These are phyloP conservation scores for Bremia lactucae DNA, from an alignment of 352 stramenopile species.

Conservation along the genomic window DNA sequence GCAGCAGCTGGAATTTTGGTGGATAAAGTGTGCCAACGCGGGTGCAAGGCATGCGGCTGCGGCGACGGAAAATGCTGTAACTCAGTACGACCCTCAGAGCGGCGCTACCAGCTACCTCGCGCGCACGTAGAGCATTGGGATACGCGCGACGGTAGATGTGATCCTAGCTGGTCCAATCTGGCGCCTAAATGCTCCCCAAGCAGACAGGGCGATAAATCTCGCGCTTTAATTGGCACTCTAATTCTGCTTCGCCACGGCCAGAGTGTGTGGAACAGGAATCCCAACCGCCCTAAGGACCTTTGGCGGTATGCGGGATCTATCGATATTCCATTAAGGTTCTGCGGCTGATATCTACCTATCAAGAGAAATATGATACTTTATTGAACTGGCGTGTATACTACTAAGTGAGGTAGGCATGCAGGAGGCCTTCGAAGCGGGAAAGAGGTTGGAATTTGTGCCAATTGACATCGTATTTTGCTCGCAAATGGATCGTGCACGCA, in stretches of 20 bases:
- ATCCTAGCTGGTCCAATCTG: constrained; percentile 44
- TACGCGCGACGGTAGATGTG: constrained; percentile 38
- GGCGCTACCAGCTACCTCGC: constrained; percentile 58
- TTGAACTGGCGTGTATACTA: neutral
- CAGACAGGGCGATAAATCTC: constrained; percentile 14
- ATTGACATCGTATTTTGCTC: constrained; percentile 82
- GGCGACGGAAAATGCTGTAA: constrained; percentile 71
- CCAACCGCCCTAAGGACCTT: constrained; percentile 48
- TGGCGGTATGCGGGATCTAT: constrained; percentile 80
- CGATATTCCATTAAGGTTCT: constrained; percentile 61
- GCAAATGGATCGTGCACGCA: constrained; percentile 72
- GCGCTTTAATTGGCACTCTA: constrained; percentile 60
- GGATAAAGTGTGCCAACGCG: constrained; percentile 21
- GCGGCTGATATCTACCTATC: neutral
- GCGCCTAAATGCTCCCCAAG: constrained; percentile 18
- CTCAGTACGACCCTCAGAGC: constrained; percentile 40
- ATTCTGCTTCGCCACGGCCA: constrained; percentile 78
- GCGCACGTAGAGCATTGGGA: constrained; percentile 68
- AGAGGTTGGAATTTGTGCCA: constrained; percentile 61
- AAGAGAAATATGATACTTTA: neutral
- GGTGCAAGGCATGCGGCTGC: constrained; percentile 38
- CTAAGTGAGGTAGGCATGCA: constrained; percentile 68
- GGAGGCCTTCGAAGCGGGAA: constrained; percentile 68
- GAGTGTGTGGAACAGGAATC: constrained; percentile 82
- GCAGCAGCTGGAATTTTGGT: constrained; percentile 17